A percentile compares a stretch with the other conserved stretches of the same genome.
Evolutionary conservation across 1,139 yeast genomes (phyloP).

Genomic region (Lodderomyces margitis): DNA sequence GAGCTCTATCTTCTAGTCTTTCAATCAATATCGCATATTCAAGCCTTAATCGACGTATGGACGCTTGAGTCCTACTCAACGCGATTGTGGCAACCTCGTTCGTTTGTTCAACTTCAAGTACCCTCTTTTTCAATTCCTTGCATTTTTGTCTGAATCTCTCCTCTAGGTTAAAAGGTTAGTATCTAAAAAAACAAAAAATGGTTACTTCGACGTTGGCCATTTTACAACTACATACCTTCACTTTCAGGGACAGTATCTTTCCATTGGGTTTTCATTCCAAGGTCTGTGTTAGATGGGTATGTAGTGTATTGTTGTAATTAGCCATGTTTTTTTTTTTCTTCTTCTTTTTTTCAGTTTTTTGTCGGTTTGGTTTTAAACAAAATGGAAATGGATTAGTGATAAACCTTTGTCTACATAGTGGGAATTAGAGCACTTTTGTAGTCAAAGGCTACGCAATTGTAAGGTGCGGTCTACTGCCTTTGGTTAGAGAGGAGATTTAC

Average conservation of each 20-base stretch:
- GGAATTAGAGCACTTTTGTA: no score
- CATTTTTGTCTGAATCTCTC: conserved; percentile 59
- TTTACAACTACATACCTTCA: conserved; percentile 39
- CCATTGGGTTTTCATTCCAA: conserved; percentile 15
- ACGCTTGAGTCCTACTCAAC: conserved; percentile 71
- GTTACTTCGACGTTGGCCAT: neutral
- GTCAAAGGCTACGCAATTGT: no score
- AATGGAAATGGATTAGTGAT: no score
- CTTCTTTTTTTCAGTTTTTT: neutral
- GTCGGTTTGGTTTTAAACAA: no score
- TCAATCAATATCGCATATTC: conserved; percentile 83
- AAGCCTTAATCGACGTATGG: conserved; percentile 74
- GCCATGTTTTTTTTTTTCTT: conserved; percentile 2
- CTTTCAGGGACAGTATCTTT: conserved; percentile 41
- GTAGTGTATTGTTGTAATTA: neutral
- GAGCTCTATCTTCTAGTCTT: conserved; percentile 63
- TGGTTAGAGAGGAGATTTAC: no score
- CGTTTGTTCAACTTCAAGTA: conserved; percentile 71
- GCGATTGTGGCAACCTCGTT: conserved; percentile 80
- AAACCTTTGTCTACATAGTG: no score
- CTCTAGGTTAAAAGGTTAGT: conserved; percentile 20
- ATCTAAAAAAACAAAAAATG: neutral
- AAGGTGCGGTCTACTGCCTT: no score
- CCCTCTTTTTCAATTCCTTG: conserved; percentile 67
- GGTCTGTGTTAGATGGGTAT: conserved; percentile 1